Base-by-base conservation (phyloP, 352 stramenopile genomes). In the Globisporangium alternatum region DNA sequence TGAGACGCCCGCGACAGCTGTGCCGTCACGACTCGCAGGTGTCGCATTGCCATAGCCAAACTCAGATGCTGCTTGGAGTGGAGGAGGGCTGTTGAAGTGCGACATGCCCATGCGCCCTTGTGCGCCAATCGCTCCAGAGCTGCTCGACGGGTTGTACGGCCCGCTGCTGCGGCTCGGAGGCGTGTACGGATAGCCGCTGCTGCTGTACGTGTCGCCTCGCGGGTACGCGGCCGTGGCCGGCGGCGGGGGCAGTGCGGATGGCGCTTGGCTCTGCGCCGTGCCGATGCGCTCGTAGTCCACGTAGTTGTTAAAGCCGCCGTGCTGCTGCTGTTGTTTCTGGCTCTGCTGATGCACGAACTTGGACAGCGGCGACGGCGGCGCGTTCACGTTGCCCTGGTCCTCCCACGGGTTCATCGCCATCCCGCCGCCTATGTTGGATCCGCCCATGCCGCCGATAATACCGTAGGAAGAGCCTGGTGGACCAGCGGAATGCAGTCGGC, bases 321-420 rank as follows among this genome's bases (percentile, higher is more conserved):
- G 35, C 1, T 51, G 35, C 28, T 44, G 37, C 15, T 53, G 48
- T 28, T 64, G 58, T 53, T 64, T 56, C 51, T 74, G 52, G 41
- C 62, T 63, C 30, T 92, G 80, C 69, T 89, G 78, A 56, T 84
- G 73, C 67, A 93, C 78, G 51, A 93, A 79, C 55, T 91, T 93
- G 53, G 84, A 81, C 43, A 93, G 69, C 28, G 84, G 84, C 8
- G 84, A 93, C 9, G 75, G 72, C 21, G 81, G 80, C 3, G 66
- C 69, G 21, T 47, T 67, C 37, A 69, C 58, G 49, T 66, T 48
- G 9, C 30, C 25, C 30, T 28, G 21, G 22, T 62, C 62, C 8
- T 62, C 62, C 43, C 48, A 67, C 19, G 62, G 53, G 35, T 53
- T 58, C 60, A 51, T 43, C 41, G 12, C 41, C 60, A 51, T 43